Conservation (phyloP, 2,329 filamentous ascomycete species). For the Blastomyces parvus region DNA sequence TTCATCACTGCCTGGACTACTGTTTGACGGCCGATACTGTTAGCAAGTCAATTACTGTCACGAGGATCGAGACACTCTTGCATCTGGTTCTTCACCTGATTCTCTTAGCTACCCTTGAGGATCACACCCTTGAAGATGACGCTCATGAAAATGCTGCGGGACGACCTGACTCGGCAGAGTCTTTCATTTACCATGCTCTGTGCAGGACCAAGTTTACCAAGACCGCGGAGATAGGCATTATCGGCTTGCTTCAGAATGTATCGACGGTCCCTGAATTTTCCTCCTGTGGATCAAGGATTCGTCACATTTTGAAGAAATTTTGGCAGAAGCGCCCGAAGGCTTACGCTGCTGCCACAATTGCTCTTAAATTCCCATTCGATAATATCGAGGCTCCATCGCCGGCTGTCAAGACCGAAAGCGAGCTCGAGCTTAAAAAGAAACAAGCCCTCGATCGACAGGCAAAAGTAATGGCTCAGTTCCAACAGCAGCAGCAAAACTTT, state of each 20-base stretch:
- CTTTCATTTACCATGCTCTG: slow-evolving; percentile 65
- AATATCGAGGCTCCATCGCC: slow-evolving; percentile 74
- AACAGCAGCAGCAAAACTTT: slow-evolving; percentile 94
- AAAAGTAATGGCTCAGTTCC: slow-evolving; percentile 94
- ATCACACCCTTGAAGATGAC: slow-evolving; percentile 52
- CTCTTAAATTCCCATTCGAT: slow-evolving; percentile 57
- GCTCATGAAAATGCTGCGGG: slow-evolving; percentile 36
- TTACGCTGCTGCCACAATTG: slow-evolving; percentile 59
- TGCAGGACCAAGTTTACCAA: slow-evolving; percentile 47
- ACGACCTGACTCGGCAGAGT: slow-evolving; percentile 12
- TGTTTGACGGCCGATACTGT: slow-evolving; percentile 58
- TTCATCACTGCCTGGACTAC: slow-evolving; percentile 82
- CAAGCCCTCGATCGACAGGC: slow-evolving; percentile 83
- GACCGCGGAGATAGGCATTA: slow-evolving; percentile 38
- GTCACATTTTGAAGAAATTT: slow-evolving; percentile 71
- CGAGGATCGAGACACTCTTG: slow-evolving; percentile 80
- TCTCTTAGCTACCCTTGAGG: slow-evolving; percentile 77
- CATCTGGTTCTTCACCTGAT: slow-evolving; percentile 84
- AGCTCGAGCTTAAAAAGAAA: slow-evolving; percentile 74
- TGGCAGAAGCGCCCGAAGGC: slow-evolving; percentile 67
- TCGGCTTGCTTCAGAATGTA: slow-evolving; percentile 45
- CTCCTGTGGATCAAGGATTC: slow-evolving; percentile 73
- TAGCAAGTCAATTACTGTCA: slow-evolving; percentile 66
- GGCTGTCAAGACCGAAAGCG: slow-evolving; percentile 50
- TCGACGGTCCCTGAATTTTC: slow-evolving; percentile 64